Evolutionary conservation across 208 protist genomes (phyloP), one percentile per base, ranked within the genome.

Genomic region (Angomonas ambiguus): DNA sequence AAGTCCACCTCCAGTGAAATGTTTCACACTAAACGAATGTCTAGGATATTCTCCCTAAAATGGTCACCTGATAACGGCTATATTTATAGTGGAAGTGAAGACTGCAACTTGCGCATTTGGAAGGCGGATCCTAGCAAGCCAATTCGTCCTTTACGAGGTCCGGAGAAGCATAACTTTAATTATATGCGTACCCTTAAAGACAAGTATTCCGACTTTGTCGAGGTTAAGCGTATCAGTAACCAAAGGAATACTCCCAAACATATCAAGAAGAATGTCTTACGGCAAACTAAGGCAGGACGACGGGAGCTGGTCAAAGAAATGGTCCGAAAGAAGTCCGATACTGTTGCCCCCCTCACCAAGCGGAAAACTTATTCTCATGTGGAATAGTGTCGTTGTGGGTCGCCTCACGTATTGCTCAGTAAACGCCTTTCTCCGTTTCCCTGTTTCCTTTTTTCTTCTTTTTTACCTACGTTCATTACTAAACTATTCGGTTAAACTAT

Each of bases 11-110:
- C 88, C n/a, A 69, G 85, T 49, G 97, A 98, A 60, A 96, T 99
- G 67, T 99, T 98, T 82, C 97, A 99, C 84, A 99, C 97, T 6
- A 97, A 98, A 80, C 95, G 98, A 49, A 99, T 99, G 98, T 94
- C 98, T n/a, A 89, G 83, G 45, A 91, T 98, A 56, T 98, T 85
- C 38, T 80, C 86, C 11, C 87, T 98, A 4, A 86, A 91, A 45
- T 99, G 88, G 84, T 95, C 88, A 20, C 82, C 82, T 1, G 97
- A 99, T 69, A 91, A 89, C 64, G 88, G 79, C 51, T 99, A 95
- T 76, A 85, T 99, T 62, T 86, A 98, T 61, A 97, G 83, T 51
- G 97, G 97, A 33, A 97, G 85, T 64, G 97, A 99, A 51, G 98
- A 99, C 72, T 96, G 95, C 20, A 97, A 98, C 61, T 77, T 99